Evolutionary conservation across 2,329 filamentous ascomycete species (phyloP).

Genomic region (Aureobasidium zeae): DNA sequence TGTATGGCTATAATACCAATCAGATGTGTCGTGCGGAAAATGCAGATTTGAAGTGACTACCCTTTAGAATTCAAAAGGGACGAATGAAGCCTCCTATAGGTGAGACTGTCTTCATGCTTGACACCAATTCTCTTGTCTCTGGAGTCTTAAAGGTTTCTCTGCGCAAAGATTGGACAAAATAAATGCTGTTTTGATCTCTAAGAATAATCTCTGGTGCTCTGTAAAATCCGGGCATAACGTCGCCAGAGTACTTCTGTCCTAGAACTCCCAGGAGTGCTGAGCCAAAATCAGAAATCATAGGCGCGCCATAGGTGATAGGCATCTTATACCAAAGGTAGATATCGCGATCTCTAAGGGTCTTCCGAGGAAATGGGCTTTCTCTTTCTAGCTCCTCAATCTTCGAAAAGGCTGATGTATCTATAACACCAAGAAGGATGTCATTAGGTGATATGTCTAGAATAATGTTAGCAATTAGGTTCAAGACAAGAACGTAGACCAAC

Average conservation of each 20-base stretch:
- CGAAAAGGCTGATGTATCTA: slow-evolving; percentile 15
- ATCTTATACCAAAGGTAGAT: slow-evolving; percentile 25
- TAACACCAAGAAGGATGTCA: slow-evolving; percentile 23
- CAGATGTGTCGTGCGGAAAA: no score
- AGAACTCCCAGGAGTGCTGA: slow-evolving; percentile 29
- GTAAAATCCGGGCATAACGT: slow-evolving; percentile 30
- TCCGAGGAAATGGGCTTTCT: slow-evolving; percentile 19
- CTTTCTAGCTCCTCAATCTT: slow-evolving; percentile 5
- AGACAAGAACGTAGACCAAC: slow-evolving; percentile 17
- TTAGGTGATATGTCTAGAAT: slow-evolving; percentile 24
- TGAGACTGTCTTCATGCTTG: no score
- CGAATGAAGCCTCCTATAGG: no score
- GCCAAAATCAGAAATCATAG: slow-evolving; percentile 31
- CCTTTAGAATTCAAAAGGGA: no score
- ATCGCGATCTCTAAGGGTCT: slow-evolving; percentile 23
- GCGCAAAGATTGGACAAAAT: no score
- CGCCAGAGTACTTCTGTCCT: slow-evolving; percentile 17
- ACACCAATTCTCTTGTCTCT: no score
- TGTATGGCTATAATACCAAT: no score
- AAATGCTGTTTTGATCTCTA: no score
- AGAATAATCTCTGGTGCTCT: slow-evolving; percentile 33
- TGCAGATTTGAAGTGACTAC: no score
- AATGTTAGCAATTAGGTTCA: slow-evolving; percentile 10
- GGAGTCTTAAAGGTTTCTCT: no score
- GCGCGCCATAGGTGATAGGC: slow-evolving; percentile 18